These are phyloP conservation scores for Irpex rosettiformis DNA, from an alignment of 1,284 basidiomycete genomes.

Conservation along the genomic window DNA sequence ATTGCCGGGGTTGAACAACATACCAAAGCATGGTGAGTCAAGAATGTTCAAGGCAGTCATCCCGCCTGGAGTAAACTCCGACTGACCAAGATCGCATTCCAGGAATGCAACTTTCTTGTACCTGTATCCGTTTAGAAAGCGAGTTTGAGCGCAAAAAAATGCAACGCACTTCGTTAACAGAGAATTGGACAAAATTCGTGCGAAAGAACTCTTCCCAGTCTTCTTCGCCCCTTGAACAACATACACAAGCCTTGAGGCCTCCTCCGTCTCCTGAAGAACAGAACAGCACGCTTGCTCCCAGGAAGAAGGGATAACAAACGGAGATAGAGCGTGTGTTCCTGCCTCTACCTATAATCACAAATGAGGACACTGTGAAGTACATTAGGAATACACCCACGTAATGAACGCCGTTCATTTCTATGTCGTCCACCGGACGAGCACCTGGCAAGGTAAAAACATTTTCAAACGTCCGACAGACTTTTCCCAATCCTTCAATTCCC, in stretches of 20 bases:
- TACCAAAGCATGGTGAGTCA: slow-evolving; percentile 68
- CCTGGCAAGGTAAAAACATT: slow-evolving; percentile 49
- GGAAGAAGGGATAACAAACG: slow-evolving; percentile 49
- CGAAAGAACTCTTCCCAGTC: slow-evolving; percentile 88
- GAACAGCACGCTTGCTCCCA: slow-evolving; percentile 52
- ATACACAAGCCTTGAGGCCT: slow-evolving; percentile 28
- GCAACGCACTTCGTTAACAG: slow-evolving; percentile 51
- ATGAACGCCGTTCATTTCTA: slow-evolving; percentile 51
- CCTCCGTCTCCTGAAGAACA: not conserved
- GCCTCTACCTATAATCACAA: slow-evolving; percentile 34
- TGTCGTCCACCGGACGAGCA: slow-evolving; percentile 20
- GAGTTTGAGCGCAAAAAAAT: not conserved
- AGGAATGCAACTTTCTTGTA: slow-evolving; percentile 81
- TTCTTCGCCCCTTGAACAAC: slow-evolving; percentile 85
- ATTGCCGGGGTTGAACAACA: slow-evolving; percentile 17
- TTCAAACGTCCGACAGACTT: slow-evolving; percentile 58
- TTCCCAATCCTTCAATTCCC: slow-evolving; percentile 61
- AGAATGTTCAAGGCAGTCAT: slow-evolving; percentile 81
- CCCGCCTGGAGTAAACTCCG: slow-evolving; percentile 89
- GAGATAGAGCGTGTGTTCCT: slow-evolving; percentile 40
- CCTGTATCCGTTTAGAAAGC: slow-evolving; percentile 31
- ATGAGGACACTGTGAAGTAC: not conserved
- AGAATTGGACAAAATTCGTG: slow-evolving; percentile 71
- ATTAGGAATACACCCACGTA: slow-evolving; percentile 42
- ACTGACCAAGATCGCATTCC: slow-evolving; percentile 92